Percentiles rank a stretch among this genome's conserved stretches.
phyloP scores from a whole-genome alignment of 2,329 filamentous ascomycete species.

The Hymenoscyphus fructigenus region DNA sequence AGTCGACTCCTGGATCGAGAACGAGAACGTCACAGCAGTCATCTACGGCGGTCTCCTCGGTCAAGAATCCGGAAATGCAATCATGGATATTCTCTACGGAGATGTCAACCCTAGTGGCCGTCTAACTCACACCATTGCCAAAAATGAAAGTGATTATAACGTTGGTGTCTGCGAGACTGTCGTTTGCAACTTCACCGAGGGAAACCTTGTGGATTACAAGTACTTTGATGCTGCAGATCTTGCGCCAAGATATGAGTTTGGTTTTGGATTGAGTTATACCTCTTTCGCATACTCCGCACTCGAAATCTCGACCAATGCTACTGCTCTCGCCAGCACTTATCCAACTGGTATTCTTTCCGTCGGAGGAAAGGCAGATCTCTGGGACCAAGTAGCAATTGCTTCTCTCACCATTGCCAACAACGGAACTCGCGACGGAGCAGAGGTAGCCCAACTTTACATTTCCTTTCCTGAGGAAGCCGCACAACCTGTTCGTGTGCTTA shows the following conservation, averaged over 20 bases:
- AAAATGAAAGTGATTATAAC: constrained; percentile 53
- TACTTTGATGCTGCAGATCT: constrained; percentile 45
- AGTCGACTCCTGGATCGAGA: constrained; percentile 70
- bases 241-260: constrained; percentile 40
- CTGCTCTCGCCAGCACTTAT: constrained; percentile 40
- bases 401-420: constrained; percentile 49
- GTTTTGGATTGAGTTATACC: constrained; percentile 55
- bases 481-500: constrained; percentile 51
- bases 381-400: constrained; percentile 50
- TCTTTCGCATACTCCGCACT: constrained; percentile 49
- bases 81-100: constrained; percentile 78
- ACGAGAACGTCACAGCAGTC: constrained; percentile 78
- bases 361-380: constrained; percentile 55
- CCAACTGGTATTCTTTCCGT: constrained; percentile 58
- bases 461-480: constrained; percentile 70
- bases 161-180: constrained; percentile 67
- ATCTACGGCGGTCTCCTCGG: constrained; percentile 77
- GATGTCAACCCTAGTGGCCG: constrained; percentile 71
- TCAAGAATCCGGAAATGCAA: constrained; percentile 75
- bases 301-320: constrained; percentile 41
- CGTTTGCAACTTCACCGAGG: constrained; percentile 56
- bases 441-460: constrained; percentile 44
- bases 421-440: constrained; percentile 38
- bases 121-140: constrained; percentile 54
- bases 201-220: constrained; percentile 51